Percentiles rank a stretch among this genome's conserved stretches.
Conservation (phyloP, 495 filamentous ascomycete species). For the Xylaria sp. region DNA sequence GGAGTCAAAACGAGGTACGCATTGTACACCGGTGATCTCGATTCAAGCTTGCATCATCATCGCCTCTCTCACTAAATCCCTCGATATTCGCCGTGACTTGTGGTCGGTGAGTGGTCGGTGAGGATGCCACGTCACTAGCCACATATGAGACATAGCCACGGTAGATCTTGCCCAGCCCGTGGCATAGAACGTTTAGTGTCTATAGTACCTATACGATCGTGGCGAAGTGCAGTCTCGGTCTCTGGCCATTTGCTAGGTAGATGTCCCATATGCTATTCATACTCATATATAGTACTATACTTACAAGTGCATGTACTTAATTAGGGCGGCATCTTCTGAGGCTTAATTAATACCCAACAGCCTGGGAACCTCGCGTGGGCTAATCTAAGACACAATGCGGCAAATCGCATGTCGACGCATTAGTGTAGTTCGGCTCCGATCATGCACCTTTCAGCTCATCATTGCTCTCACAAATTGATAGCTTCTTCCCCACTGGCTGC, state of each 20-base stretch:
- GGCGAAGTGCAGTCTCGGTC: constrained; percentile 37
- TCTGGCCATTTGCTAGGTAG: constrained; percentile 33
- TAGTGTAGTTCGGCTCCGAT: constrained; percentile 27
- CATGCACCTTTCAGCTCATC: constrained; percentile 42
- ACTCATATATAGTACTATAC: too few species aligned
- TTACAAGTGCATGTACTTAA: not conserved
- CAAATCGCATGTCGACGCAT: constrained; percentile 30
- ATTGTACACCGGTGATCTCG: constrained; percentile 5
- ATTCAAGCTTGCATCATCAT: constrained; percentile 1
- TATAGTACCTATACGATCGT: constrained; percentile 33
- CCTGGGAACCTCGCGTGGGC: constrained; percentile 16
- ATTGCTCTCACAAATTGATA: not conserved
- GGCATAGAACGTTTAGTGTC: not conserved
- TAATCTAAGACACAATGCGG: constrained; percentile 14
- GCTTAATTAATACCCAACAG: constrained; percentile 12
- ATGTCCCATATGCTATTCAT: not conserved
- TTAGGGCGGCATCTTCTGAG: constrained; percentile 1
- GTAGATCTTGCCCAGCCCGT: constrained; percentile 11
- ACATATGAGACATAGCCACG: constrained; percentile 28
- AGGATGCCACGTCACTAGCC: constrained; percentile 41
- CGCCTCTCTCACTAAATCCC: constrained; percentile 6
- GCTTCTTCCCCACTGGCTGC: not conserved
- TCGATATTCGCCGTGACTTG: not conserved
- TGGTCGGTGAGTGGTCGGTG: constrained; percentile 36
- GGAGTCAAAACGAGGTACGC: constrained; percentile 24